Conservation (phyloP, 495 filamentous ascomycete species). For the Penicillium cosmopolitanum region DNA sequence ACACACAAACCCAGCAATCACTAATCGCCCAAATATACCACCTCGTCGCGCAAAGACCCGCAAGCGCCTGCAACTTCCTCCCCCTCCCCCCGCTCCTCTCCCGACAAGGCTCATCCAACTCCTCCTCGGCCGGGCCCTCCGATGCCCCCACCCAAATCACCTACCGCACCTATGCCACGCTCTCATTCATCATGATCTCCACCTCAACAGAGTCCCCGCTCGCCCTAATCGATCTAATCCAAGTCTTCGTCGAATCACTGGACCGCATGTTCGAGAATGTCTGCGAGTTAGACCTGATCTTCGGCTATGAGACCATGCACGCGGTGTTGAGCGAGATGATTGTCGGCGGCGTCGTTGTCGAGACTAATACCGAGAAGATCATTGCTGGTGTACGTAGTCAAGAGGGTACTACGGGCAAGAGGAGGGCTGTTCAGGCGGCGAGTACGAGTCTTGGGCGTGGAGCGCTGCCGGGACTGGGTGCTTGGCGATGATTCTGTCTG, state of each 20-base stretch:
- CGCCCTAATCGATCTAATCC: slow-evolving; percentile 92
- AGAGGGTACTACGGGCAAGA: slow-evolving; percentile 79
- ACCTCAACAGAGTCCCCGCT: slow-evolving; percentile 97
- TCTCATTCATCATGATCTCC: slow-evolving; percentile 97
- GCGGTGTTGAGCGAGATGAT: slow-evolving; percentile 92
- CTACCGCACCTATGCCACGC: slow-evolving; percentile 96
- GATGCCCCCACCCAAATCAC: slow-evolving; percentile 95
- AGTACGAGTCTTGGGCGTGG: slow-evolving; percentile 44
- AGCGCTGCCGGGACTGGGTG: slow-evolving; percentile 44
- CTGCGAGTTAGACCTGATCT: slow-evolving; percentile 96
- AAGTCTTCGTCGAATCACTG: slow-evolving; percentile 95
- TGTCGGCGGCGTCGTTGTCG: slow-evolving; percentile 92
- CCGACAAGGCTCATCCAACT: slow-evolving; percentile 60
- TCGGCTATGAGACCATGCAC: slow-evolving; percentile 97
- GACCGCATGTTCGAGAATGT: slow-evolving; percentile 97
- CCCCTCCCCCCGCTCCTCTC: slow-evolving; percentile 74
- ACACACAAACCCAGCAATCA: slow-evolving; percentile 92
- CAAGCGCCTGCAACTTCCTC: slow-evolving; percentile 95
- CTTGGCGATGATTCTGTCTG: slow-evolving; percentile 39
- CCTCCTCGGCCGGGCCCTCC: slow-evolving; percentile 63
- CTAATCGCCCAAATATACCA: slow-evolving; percentile 97
- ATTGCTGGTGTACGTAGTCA: slow-evolving; percentile 81
- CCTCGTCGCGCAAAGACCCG: slow-evolving; percentile 86
- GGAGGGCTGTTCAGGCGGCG: slow-evolving; percentile 53
- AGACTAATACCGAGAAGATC: slow-evolving; percentile 86